Conservation (phyloP, 2,329 filamentous ascomycete species). For the Scorias spongiosa region DNA sequence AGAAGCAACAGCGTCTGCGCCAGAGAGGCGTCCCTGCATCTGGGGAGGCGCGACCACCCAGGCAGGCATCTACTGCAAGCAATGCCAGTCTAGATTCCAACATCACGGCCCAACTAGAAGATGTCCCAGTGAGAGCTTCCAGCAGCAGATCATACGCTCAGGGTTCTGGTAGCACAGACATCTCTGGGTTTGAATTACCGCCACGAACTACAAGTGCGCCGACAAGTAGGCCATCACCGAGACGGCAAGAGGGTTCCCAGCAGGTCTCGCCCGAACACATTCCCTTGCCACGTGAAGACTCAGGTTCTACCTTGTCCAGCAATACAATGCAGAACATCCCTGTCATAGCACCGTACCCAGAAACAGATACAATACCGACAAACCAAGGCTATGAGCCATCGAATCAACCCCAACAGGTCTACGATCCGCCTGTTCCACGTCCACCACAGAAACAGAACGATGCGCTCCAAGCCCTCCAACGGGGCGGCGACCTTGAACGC, state of each 20-base stretch:
- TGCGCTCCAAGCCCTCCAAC: conserved; percentile 77
- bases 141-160: conserved; percentile 26
- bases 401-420: conserved; percentile 25
- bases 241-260: conserved; percentile 25
- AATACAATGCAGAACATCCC: conserved; percentile 62
- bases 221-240: conserved; percentile 28
- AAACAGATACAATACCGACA: conserved; percentile 38
- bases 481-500: conserved; percentile 81
- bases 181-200: conserved; percentile 28
- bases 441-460: conserved; percentile 74
- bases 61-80: conserved; percentile 33
- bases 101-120: conserved; percentile 31
- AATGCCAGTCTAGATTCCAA: conserved; percentile 28
- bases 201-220: conserved; percentile 32
- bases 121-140: conserved; percentile 23
- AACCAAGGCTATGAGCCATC: conserved; percentile 12
- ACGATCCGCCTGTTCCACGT: conserved; percentile 53
- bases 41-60: conserved; percentile 21
- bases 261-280: conserved; percentile 17
- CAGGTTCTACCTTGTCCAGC: conserved; percentile 53
- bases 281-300: conserved; percentile 25
- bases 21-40: conserved; percentile 33
- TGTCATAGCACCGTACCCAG: conserved; percentile 56
- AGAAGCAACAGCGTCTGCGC: conserved; percentile 81
- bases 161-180: conserved; percentile 27